These are phyloP conservation scores for Narthecium ossifragum DNA, from an alignment of 106 monocot genomes.

Conservation along the genomic window DNA sequence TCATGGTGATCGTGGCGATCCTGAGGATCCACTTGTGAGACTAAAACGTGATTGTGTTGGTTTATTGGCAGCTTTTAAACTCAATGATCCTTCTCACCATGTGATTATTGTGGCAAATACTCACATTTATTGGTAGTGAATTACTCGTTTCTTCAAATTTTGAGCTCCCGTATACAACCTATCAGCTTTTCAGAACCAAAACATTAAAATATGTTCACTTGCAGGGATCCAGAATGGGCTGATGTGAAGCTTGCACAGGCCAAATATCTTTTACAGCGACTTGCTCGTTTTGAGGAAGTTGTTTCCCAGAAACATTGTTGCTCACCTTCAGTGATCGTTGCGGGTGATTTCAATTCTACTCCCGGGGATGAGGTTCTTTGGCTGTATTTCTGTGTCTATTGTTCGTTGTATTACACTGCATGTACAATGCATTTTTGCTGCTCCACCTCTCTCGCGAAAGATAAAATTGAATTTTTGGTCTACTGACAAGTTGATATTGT, in stretches of 20 bases:
- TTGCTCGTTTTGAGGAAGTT: slow-evolving; percentile 43
- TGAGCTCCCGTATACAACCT: no score
- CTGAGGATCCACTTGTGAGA: slow-evolving; percentile 64
- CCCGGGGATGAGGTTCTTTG: slow-evolving; percentile 77
- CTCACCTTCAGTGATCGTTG: slow-evolving; percentile 56
- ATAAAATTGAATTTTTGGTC: no score
- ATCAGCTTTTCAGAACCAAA: no score
- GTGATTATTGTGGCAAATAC: slow-evolving; percentile 78
- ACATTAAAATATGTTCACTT: neutral
- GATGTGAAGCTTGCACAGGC: slow-evolving; percentile 93
- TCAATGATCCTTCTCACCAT: slow-evolving; percentile 50
- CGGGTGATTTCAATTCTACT: slow-evolving; percentile 93
- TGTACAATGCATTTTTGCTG: no score
- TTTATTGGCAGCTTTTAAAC: slow-evolving; percentile 73
- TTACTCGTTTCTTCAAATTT: slow-evolving; percentile 3
- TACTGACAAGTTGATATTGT: no score
- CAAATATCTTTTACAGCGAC: slow-evolving; percentile 60
- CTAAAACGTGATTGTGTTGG: slow-evolving; percentile 92
- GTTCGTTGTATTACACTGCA: no score
- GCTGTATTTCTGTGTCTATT: neutral
- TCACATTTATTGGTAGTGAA: slow-evolving; percentile 88
- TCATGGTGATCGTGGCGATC: slow-evolving; percentile 29
- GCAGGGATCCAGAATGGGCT: slow-evolving; percentile 80
- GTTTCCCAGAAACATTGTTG: slow-evolving; percentile 44
- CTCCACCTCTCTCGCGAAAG: no score